phyloP scores from a whole-genome alignment of 768 basidiomycete species.

The Tephrocybe sp. region DNA sequence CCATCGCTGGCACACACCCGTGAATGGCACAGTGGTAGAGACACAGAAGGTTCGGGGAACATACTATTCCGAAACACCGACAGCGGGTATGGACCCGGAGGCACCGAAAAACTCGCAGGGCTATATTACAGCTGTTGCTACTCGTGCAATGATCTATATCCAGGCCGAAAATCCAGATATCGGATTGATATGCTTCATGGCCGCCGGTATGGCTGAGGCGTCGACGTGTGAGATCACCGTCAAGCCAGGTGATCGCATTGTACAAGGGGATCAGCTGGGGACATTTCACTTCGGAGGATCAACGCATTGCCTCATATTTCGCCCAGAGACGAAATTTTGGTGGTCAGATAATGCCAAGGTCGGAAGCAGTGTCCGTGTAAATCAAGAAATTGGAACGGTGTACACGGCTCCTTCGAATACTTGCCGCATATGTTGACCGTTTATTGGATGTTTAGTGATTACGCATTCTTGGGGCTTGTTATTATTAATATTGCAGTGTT shows the following conservation, averaged over 20 bases:
- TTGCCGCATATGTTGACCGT: background rate
- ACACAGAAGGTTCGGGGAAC: slow-evolving; percentile 45
- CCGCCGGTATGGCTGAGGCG: slow-evolving; percentile 60
- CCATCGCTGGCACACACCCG: slow-evolving; percentile 55
- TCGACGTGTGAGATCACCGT: slow-evolving; percentile 59
- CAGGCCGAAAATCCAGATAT: slow-evolving; percentile 47
- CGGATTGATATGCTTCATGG: slow-evolving; percentile 58
- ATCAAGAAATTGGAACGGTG: background rate
- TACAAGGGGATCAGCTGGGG: slow-evolving; percentile 57
- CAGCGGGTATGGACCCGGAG: slow-evolving; percentile 12
- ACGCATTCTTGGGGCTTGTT: too few relatives aligned
- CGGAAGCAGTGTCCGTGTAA: background rate
- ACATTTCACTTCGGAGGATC: slow-evolving; percentile 65
- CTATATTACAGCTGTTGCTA: slow-evolving; percentile 44
- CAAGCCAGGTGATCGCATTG: slow-evolving; percentile 23
- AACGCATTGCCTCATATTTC: slow-evolving; percentile 46
- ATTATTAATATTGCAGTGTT: too few relatives aligned
- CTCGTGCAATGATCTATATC: slow-evolving; percentile 56
- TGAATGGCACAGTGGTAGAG: slow-evolving; percentile 38
- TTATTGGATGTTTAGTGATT: too few relatives aligned
- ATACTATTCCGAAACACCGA: slow-evolving; percentile 42
- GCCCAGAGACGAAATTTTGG: slow-evolving; percentile 5
- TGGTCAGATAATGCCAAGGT: background rate
- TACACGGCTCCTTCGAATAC: background rate
- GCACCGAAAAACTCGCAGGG: slow-evolving; percentile 25